A percentile compares a stretch with the other conserved stretches of the same genome.
Conservation (phyloP, 805 yeast genomes). For the Sugiyamaella lignohabitans region DNA sequence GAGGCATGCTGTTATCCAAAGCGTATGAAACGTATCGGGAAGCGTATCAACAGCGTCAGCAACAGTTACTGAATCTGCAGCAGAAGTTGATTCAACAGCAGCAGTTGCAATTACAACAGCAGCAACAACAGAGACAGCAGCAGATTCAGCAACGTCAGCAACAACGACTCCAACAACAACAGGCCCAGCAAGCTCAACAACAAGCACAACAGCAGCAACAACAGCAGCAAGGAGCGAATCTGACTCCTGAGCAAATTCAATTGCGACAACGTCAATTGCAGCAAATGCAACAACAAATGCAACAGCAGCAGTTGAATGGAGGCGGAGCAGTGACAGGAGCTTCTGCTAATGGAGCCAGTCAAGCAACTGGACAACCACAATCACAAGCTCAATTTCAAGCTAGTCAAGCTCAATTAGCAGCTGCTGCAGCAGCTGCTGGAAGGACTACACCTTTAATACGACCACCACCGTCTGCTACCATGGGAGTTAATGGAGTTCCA, state of each 20-base stretch:
- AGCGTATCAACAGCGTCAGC: constrained; percentile 67
- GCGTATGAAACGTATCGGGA: constrained; percentile 75
- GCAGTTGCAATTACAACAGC: constrained; percentile 30
- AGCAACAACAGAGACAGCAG: constrained; percentile 27
- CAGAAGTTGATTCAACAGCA: constrained; percentile 36
- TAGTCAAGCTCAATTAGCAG: not conserved
- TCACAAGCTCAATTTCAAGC: not conserved
- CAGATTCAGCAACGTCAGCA: constrained; percentile 9
- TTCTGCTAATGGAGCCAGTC: not conserved
- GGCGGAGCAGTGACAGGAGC: constrained; percentile 4
- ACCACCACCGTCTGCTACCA: no score
- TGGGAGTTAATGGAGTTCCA: no score
- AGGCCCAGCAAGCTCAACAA: not conserved
- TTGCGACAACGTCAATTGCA: constrained; percentile 9
- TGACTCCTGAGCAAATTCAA: not conserved
- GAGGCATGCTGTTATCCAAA: constrained; percentile 82
- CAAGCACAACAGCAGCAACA: not conserved
- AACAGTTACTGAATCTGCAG: constrained; percentile 36
- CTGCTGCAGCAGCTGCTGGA: not conserved
- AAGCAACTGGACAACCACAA: not conserved
- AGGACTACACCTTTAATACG: no score
- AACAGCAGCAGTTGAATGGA: constrained; percentile 4
- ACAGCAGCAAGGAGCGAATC: not conserved
- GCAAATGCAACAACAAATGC: constrained; percentile 13
- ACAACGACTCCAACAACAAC: not conserved